These are phyloP conservation scores for Hydrangea macrophylla DNA, from an alignment of 148 eudicot species.

Conservation along the genomic window DNA sequence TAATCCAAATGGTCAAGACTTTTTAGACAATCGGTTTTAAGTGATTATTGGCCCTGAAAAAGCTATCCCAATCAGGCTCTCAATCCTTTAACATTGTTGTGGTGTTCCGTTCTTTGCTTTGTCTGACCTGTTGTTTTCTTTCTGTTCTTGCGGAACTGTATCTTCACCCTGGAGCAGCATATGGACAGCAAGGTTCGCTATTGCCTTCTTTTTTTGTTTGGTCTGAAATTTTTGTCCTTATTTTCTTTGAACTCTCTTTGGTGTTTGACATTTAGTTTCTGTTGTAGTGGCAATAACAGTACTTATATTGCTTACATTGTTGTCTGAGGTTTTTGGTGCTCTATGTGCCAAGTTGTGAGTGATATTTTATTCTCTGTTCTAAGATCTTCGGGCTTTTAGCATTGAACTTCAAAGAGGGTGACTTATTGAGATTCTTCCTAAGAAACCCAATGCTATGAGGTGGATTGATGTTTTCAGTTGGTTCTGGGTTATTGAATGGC, in stretches of 20 bases:
- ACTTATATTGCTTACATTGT: background rate
- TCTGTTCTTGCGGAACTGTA: constrained; percentile 11
- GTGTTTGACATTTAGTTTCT: background rate
- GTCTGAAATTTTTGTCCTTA: background rate
- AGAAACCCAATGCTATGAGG: background rate
- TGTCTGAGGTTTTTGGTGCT: background rate
- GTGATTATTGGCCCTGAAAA: no score
- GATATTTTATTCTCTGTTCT: background rate
- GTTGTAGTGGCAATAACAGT: background rate
- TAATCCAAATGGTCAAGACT: no score
- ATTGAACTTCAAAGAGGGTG: background rate
- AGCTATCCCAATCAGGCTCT: no score
- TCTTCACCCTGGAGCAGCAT: constrained; percentile 50
- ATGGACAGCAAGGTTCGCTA: constrained; percentile 69
- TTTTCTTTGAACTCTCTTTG: background rate
- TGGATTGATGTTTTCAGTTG: background rate
- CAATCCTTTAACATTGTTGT: background rate
- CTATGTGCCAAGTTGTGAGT: background rate
- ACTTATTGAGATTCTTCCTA: background rate
- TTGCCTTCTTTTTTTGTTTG: constrained; percentile 2
- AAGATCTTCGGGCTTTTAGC: no score
- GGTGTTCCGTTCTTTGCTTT: constrained; percentile 7
- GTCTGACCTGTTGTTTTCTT: constrained; percentile 26
- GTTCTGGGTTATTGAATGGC: no score
- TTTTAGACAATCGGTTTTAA: no score